A percentile compares a stretch with the other conserved stretches of the same genome.
Evolutionary conservation across 768 basidiomycete genomes (phyloP).

Genomic region (Boletus rufocinnamomeus): DNA sequence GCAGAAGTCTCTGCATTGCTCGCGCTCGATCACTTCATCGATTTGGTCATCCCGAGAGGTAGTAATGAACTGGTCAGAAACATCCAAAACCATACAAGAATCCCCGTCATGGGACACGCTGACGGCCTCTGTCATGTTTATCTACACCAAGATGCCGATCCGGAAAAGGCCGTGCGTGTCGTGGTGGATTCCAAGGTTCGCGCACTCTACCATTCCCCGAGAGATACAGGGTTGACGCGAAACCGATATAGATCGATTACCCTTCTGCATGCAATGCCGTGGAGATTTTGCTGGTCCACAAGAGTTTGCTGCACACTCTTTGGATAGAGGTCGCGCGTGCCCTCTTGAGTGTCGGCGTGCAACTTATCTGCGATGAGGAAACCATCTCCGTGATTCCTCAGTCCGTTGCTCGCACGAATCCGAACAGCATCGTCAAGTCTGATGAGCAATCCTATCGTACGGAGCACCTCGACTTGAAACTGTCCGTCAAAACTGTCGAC

Average conservation of each 20-base stretch:
- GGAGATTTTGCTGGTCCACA: slow-evolving; percentile 88
- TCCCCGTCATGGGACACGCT: slow-evolving; percentile 99
- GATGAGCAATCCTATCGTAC: slow-evolving; percentile 71
- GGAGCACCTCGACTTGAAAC: slow-evolving; percentile 84
- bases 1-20: slow-evolving; percentile 89
- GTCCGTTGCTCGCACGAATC: slow-evolving; percentile 37
- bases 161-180: slow-evolving; percentile 78
- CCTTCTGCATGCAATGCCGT: slow-evolving; percentile 94
- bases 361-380: slow-evolving; percentile 74
- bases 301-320: slow-evolving; percentile 62
- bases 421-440: slow-evolving; percentile 54
- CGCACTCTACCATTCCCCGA: background rate
- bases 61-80: slow-evolving; percentile 86
- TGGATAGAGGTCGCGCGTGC: slow-evolving; percentile 82
- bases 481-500: slow-evolving; percentile 77
- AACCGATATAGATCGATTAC: slow-evolving; percentile 70
- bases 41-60: slow-evolving; percentile 95
- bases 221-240: slow-evolving; percentile 1
- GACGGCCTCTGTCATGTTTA: slow-evolving; percentile 93
- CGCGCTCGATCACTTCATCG: slow-evolving; percentile 87
- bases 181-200: slow-evolving; percentile 89
- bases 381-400: slow-evolving; percentile 59
- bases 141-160: slow-evolving; percentile 79
- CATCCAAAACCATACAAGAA: slow-evolving; percentile 88
- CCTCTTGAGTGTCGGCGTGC: slow-evolving; percentile 67